Evolutionary conservation across 2,329 filamentous ascomycete genomes (phyloP).

Genomic region (Diaporthe australafricana): DNA sequence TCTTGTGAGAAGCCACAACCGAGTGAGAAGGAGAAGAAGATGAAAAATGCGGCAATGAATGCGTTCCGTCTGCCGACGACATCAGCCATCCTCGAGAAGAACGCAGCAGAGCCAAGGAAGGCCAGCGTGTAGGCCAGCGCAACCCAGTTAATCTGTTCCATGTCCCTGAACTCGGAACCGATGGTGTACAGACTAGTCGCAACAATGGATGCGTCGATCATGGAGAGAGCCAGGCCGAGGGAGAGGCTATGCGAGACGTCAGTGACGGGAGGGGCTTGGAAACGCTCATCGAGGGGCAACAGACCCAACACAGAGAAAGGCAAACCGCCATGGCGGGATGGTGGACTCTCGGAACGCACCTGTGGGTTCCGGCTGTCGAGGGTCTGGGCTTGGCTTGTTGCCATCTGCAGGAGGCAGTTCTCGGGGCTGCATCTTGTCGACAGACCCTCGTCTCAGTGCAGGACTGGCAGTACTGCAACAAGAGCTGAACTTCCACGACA

Average conservation of each 20-base stretch:
- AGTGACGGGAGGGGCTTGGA: background rate
- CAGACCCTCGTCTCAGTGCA: background rate
- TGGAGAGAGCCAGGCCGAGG: slow-evolving; percentile 66
- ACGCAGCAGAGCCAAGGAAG: slow-evolving; percentile 67
- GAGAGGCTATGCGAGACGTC: slow-evolving; percentile 52
- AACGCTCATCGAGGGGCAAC: background rate
- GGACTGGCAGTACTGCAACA: background rate
- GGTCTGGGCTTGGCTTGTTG: background rate
- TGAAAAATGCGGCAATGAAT: slow-evolving; percentile 60
- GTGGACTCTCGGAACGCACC: slow-evolving; percentile 32
- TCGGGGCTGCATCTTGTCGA: slow-evolving; percentile 16
- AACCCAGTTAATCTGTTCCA: slow-evolving; percentile 63
- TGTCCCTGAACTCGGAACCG: slow-evolving; percentile 59
- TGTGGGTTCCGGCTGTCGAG: background rate
- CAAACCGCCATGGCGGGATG: slow-evolving; percentile 48
- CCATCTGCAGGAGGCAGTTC: background rate
- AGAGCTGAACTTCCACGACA: background rate
- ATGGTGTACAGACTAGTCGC: slow-evolving; percentile 69
- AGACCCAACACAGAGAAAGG: slow-evolving; percentile 49
- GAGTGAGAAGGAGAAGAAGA: slow-evolving; percentile 69
- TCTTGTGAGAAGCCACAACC: slow-evolving; percentile 61
- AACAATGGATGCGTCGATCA: slow-evolving; percentile 71
- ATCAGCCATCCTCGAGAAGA: slow-evolving; percentile 66
- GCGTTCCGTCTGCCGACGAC: slow-evolving; percentile 65
- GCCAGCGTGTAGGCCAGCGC: slow-evolving; percentile 67